Base-by-base conservation (phyloP, 1,139 yeast species). In the Nakaseomyces kungkrabaensis region DNA sequence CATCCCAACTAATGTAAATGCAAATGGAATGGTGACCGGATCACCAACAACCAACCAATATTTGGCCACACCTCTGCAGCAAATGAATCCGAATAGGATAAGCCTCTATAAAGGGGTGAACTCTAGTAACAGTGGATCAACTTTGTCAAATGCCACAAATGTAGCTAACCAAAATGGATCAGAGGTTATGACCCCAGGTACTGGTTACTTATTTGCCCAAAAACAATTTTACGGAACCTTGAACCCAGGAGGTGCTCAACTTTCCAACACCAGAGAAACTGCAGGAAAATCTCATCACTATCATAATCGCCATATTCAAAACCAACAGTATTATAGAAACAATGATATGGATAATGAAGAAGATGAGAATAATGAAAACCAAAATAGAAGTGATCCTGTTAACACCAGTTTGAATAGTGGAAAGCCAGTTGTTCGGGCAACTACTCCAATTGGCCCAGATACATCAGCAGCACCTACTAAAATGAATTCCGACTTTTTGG, bases 361-460 rank as follows among this genome's bases (percentile, higher is more conserved):
- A 10, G 48, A 38, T 11, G 48, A 37, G 17, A 13, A n/a, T 22
- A 29, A 37, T 24, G 43, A 46, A 46, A 31, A 37, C 17, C 37
- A 33, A 13, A 22, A 24, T 25, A 27, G 34, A 29, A 41, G n/a
- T 29, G 44, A 41, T 24, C 27, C 29, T 5, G 17, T 7, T 11
- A 38, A 26, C 11, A 41, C 10, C 3, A 41, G 34, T 17, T n/a
- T 27, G 24, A 29, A 27, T 7, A 38, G 11, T 25, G 42, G 29
- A 7, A 38, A 38, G 13, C 6, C 13, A 8, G 42, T 9, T 8
- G 42, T 9, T 25, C 44, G 34, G 5, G 44, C 44, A 5, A 41
- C 44, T n/a, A 41, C 44, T 13, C 44, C 44, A n/a, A 41, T 41
- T 27, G 44, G 44, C 5, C 44, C 44, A 5, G 44, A 41, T 13